These are phyloP conservation scores for Fulvia fulva DNA, from an alignment of 2,329 filamentous ascomycete species.

Conservation along the genomic window DNA sequence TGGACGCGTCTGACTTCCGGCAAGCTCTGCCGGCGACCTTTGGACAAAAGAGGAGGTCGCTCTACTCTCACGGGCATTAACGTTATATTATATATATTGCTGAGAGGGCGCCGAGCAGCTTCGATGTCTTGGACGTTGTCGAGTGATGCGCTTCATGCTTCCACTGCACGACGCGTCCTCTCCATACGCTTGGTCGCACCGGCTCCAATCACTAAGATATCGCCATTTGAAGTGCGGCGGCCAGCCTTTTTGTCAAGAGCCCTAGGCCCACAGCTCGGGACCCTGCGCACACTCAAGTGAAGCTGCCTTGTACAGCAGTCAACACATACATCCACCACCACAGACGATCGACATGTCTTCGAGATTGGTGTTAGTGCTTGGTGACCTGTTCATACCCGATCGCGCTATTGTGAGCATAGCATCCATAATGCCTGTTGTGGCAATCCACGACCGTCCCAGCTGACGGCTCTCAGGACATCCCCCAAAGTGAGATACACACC, in stretches of 20 bases:
- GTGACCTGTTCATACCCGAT: conserved; percentile 91
- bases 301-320: background rate
- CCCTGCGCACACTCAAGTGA: background rate
- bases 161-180: too few species aligned
- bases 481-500: conserved; percentile 57
- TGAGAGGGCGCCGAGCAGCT: too few species aligned
- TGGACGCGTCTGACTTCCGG: background rate
- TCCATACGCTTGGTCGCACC: too few species aligned
- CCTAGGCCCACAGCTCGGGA: too few species aligned
- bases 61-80: too few species aligned
- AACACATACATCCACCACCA: background rate
- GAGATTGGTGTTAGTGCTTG: conserved; percentile 85
- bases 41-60: too few species aligned
- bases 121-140: too few species aligned
- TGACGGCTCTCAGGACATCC: conserved; percentile 60
- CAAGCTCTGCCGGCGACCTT: background rate
- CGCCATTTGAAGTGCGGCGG: too few species aligned
- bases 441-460: conserved; percentile 11
- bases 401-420: conserved; percentile 60
- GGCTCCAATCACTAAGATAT: too few species aligned
- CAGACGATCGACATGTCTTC: conserved; percentile 60
- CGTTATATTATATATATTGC: too few species aligned
- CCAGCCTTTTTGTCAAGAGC: too few species aligned
- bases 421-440: background rate
- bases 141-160: too few species aligned